Percentiles rank a stretch among this genome's conserved stretches.
These are phyloP conservation scores for Neurospora sp. DNA, from an alignment of 495 filamentous ascomycete genomes.

Conservation along the genomic window DNA sequence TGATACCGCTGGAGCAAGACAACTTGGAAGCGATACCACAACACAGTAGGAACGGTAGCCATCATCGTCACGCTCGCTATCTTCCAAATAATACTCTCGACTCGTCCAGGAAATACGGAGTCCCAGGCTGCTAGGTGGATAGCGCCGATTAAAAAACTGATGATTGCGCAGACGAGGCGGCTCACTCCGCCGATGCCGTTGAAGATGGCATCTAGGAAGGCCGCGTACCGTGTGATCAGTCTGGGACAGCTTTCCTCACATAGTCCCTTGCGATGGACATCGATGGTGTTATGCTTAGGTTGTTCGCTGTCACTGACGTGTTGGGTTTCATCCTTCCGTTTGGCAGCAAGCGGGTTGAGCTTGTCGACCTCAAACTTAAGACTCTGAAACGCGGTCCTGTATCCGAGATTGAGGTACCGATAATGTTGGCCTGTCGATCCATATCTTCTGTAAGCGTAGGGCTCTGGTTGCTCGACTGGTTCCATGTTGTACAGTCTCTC, in stretches of 20 bases:
- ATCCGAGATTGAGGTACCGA: neutral
- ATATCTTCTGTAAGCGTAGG: neutral
- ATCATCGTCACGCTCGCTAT: neutral
- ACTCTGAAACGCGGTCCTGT: neutral
- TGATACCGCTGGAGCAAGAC: neutral
- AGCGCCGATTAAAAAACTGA: neutral
- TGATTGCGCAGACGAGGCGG: neutral
- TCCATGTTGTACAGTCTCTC: neutral
- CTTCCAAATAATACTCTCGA: neutral
- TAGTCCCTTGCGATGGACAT: neutral
- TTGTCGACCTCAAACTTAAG: neutral
- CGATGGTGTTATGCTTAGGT: neutral
- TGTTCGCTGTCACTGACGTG: neutral
- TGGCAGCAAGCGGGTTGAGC: neutral
- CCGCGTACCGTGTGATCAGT: neutral
- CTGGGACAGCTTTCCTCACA: neutral
- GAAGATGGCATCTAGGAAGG: neutral
- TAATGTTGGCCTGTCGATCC: neutral
- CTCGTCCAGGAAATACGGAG: neutral
- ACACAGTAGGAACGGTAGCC: neutral
- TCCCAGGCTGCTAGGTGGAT: neutral
- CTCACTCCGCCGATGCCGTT: neutral
- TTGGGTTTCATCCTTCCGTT: neutral
- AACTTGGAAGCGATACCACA: neutral
- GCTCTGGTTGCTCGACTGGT: neutral